A percentile compares a stretch with the other conserved stretches of the same genome.
Evolutionary conservation across 306 rosid genomes (phyloP).

Genomic region (Datisca glomerata): DNA sequence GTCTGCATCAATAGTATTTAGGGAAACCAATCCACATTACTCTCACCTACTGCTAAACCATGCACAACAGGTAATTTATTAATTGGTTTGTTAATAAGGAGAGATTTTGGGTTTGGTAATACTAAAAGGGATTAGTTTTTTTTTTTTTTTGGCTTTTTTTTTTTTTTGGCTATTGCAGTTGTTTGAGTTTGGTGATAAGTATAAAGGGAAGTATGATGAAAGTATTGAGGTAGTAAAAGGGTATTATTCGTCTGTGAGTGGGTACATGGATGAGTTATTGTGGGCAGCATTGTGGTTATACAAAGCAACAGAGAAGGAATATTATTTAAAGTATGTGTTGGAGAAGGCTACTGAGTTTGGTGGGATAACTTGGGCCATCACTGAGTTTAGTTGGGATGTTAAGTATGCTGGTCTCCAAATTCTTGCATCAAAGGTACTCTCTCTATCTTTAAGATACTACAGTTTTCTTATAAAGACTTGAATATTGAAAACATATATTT

Average conservation of each 20-base stretch:
- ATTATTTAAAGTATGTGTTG: constrained; percentile 43
- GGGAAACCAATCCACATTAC: constrained; percentile 71
- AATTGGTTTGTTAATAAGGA: not conserved
- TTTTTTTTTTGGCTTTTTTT: not conserved
- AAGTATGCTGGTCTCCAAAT: constrained; percentile 92
- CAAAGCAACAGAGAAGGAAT: constrained; percentile 85
- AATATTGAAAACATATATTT: too few relatives aligned
- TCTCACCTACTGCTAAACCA: constrained; percentile 79
- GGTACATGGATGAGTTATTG: constrained; percentile 80
- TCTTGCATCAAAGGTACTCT: constrained; percentile 57
- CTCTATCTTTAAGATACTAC: not conserved
- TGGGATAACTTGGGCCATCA: constrained; percentile 89
- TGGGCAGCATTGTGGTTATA: constrained; percentile 97
- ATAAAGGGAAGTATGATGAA: constrained; percentile 73
- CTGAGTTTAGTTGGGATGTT: constrained; percentile 98
- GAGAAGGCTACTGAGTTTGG: constrained; percentile 63
- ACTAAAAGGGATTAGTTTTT: not conserved
- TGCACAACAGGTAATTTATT: constrained; percentile 52
- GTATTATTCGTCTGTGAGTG: constrained; percentile 99
- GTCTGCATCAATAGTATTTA: constrained; percentile 71
- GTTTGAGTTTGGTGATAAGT: constrained; percentile 83
- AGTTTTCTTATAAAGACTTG: too few relatives aligned
- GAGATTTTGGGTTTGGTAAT: too few relatives aligned
- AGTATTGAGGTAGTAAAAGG: constrained; percentile 77
- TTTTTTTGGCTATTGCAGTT: constrained; percentile 24